Conservation (phyloP, 2,329 filamentous ascomycete species). For the Verticillium zaregamsianum region DNA sequence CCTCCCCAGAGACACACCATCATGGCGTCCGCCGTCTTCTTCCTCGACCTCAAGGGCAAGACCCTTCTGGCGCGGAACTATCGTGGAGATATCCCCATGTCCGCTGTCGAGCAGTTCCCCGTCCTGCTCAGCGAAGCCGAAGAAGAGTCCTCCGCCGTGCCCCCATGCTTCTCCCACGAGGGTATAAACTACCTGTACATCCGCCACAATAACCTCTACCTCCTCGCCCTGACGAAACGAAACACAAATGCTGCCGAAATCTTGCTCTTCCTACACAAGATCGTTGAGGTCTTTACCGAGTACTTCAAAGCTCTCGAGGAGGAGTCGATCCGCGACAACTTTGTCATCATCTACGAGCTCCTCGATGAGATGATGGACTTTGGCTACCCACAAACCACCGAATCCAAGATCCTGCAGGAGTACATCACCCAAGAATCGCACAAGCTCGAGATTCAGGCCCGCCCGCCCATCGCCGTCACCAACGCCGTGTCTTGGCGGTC, state of each 20-base stretch:
- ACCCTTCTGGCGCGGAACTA: constrained; percentile 98
- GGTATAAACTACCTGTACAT: constrained; percentile 99
- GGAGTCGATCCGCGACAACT: constrained; percentile 98
- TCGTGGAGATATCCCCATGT: constrained; percentile 98
- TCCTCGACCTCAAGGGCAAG: constrained; percentile 99
- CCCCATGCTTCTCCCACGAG: constrained; percentile 96
- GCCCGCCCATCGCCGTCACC: constrained; percentile 94
- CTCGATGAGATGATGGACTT: constrained; percentile 99
- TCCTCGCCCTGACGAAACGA: constrained; percentile 94
- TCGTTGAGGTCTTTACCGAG: constrained; percentile 98
- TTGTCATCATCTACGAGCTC: constrained; percentile 97
- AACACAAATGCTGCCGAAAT: constrained; percentile 99
- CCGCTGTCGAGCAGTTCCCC: constrained; percentile 96
- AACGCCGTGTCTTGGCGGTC: constrained; percentile 98
- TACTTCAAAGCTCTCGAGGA: constrained; percentile 99
- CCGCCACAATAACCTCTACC: constrained; percentile 97
- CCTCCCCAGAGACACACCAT: constrained; percentile 24
- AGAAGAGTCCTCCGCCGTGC: constrained; percentile 96
- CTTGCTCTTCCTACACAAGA: constrained; percentile 93
- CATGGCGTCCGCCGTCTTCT: constrained; percentile 98
- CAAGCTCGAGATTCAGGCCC: constrained; percentile 94
- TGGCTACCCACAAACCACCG: constrained; percentile 96
- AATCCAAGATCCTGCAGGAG: constrained; percentile 97
- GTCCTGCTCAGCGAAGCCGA: constrained; percentile 94
- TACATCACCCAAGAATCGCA: constrained; percentile 99